Evolutionary conservation across 768 basidiomycete species (phyloP), one percentile per base, ranked within the genome.

Genomic region (Mycena latifolia): DNA sequence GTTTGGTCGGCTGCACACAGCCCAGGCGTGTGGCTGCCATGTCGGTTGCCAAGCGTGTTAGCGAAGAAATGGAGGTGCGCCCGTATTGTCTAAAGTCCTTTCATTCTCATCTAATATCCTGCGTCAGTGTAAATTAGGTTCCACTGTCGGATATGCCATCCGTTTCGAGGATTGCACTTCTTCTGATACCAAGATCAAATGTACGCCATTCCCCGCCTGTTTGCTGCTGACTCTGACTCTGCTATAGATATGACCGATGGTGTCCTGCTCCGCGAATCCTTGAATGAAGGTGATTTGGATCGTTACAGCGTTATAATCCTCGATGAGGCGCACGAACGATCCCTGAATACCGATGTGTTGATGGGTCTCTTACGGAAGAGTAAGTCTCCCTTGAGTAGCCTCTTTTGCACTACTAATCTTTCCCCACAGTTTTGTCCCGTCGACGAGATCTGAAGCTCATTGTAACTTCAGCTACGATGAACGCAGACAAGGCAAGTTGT

Each of bases 31-130:
- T 99, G 29, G 98, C 98, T 48, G 98, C 98, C 18, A 99, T 99
- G 98, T 96, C 94, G 12, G 98, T 99, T 9, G 98, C 98, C n/a
- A 99, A 99, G 81, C 96, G 98, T 78, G 98, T 99, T 63, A 96
- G 95, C 74, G 98, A 99, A 75, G 98, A 99, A 80, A 99, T 99
- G 92, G 94, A 98, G 88, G 94, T 94, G 50, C 59, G 88, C 75
- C 28, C 27, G 15, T 10, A 55, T 57, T 9, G 20, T 60, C 71
- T 22, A 53, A 25, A 28, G 7, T 12, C 39, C 20, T 18, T 25
- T 39, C 14, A 8, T 12, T 12, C 25, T 59, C 52, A 33, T 39
- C 56, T 71, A 2, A 75, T 54, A 17, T 51, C 47, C 11, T 5
- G 28, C 53, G 17, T 11, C 62, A 94, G 91, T 95, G 94, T 79